Base-by-base conservation (phyloP, 148 eudicot genomes). In the Rhododendron kiyosumense region DNA sequence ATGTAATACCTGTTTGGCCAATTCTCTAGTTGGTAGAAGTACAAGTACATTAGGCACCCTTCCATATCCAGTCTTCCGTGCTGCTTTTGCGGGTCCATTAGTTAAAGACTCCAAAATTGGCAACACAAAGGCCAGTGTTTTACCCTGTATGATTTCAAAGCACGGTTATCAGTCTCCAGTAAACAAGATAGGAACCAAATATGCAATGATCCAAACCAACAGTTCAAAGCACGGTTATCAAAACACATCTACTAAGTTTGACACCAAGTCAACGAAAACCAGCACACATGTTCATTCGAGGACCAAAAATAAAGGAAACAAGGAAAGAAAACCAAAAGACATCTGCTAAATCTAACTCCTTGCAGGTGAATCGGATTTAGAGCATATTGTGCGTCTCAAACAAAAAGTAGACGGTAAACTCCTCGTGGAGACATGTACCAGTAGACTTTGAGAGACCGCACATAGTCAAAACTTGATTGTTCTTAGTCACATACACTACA, bases 41-140 rank as follows among this genome's bases (percentile, higher is more conserved):
- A 96, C 97, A 81, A 96, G 87, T 79, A 96, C 95, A 83, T 94
- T 92, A 17, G 99, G 98, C 52, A 88, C 57, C 86, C 94, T 93
- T 74, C 98, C 96, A 86, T 94, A 90, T 41, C 98, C 98, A 85
- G 90, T 93, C 86, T 89, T 95, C 86, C 94, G 82, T 46, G 88
- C 85, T 61, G 87, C 84, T 89, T 92, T 92, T 7, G 91, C 79
- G 11, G 91, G 92, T 30, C 99, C 98, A 90, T 96, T 95, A 78
- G 90, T 94, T 69, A 97, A 59, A 28, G 99, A 97, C 86, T 95
- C 99, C 81, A 95, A 81, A 88, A 97, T 95, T 3, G 98, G 99
- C 88, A 97, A 86, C 91, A 97, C 96, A 89, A 95, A 97, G 18
- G 99, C 98, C 88, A 97, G 92, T 79, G 99, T 95, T 90, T 97